Percentiles rank a stretch among this genome's conserved stretches.
Evolutionary conservation across 1,284 basidiomycete species (phyloP).

Genomic region (Boletus austroedulis): DNA sequence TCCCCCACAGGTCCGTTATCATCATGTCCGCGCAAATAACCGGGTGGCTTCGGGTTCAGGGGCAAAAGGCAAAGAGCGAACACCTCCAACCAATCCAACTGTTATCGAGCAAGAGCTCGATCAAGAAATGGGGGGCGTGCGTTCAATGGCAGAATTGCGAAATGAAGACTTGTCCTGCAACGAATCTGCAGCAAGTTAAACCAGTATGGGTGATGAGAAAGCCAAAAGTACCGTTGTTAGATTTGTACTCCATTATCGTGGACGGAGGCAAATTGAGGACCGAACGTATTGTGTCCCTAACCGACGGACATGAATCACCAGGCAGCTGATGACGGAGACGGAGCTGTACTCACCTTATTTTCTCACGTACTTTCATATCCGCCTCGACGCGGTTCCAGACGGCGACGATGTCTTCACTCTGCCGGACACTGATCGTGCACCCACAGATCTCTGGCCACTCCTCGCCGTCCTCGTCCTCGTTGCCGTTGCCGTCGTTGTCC

Average conservation of each 20-base stretch:
- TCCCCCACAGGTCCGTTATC: slow-evolving; percentile 6
- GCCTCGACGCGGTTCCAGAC: slow-evolving; percentile 75
- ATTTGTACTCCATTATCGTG: slow-evolving; percentile 82
- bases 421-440: slow-evolving; percentile 79
- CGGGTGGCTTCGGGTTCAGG: slow-evolving; percentile 4
- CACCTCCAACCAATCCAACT: background rate
- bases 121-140: slow-evolving; percentile 41
- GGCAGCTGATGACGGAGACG: no score
- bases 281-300: slow-evolving; percentile 65
- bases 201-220: background rate
- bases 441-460: slow-evolving; percentile 79
- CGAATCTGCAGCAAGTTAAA: slow-evolving; percentile 51
- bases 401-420: slow-evolving; percentile 79
- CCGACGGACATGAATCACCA: background rate
- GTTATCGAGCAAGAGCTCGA: background rate
- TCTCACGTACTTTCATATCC: slow-evolving; percentile 64
- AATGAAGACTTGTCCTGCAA: slow-evolving; percentile 83
- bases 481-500: slow-evolving; percentile 32
- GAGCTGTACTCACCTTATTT: slow-evolving; percentile 56
- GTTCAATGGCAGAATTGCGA: slow-evolving; percentile 62
- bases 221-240: slow-evolving; percentile 67
- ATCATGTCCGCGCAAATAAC: slow-evolving; percentile 5
- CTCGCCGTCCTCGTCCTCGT: slow-evolving; percentile 40
- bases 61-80: background rate
- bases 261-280: slow-evolving; percentile 66